Base-by-base conservation (phyloP, 1,139 yeast species). In the Kurtzmaniella quercitrusa region DNA sequence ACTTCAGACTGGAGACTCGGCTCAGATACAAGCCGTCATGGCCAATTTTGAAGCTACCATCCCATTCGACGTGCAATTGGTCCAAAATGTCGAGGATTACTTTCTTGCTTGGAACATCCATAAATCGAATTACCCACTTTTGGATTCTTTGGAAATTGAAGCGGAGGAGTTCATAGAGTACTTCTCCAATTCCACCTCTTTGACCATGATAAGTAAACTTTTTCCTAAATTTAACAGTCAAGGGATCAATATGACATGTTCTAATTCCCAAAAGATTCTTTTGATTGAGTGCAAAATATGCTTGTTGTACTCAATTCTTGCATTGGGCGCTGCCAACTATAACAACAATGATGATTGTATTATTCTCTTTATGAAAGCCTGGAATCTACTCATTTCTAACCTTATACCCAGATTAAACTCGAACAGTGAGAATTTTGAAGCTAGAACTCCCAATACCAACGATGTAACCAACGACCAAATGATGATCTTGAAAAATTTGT, bases 301-400 rank as follows among this genome's bases (percentile, higher is more conserved):
- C 8, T 47, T 64, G 17, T 55, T 63, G 5, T 64, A 64, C 47
- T 49, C 62, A 4, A 50, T 64, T 2, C 48, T 66, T 15, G 54
- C 66, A 2, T 50, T 63, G 17, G 72, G 72, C 5, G 55, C 47
- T 40, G 47, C 52, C 15, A 53, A 54, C 9, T 39, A 29, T 41
- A 51, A 54, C 21, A 46, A 58, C 15, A 34, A 48, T 9, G 43
- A 43, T 6, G 66, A 65, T 41, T 62, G 70, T 4, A 57, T 66
- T 12, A 56, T 55, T 7, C 63, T 60, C 48, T 70, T 71, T 49
- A 68, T 63, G 46, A 73, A 64, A 46, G 58, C 71, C 34, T 75
- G 80, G 79, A 63, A 65, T 41, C 58, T 74, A 16, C 59, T 75
- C 34, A 71, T 73, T 37, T 63, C 69, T 39, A 68, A 69, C 40